Evolutionary conservation across 2,329 filamentous ascomycete genomes (phyloP).

Genomic region (Colletotrichum phormii): DNA sequence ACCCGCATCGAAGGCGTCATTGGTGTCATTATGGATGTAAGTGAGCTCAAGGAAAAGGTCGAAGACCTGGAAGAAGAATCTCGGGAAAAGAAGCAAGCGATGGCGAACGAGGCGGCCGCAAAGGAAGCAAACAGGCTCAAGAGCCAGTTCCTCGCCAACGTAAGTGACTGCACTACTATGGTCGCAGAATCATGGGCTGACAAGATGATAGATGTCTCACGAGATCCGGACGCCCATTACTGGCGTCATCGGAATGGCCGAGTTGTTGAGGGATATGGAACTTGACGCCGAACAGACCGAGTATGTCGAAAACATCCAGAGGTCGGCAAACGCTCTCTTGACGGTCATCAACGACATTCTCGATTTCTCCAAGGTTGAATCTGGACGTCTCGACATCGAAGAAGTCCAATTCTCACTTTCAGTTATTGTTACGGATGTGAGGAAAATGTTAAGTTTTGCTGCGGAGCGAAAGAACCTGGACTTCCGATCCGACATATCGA

Average conservation of each 20-base stretch:
- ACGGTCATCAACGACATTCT: slow-evolving; percentile 93
- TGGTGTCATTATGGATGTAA: slow-evolving; percentile 84
- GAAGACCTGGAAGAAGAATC: slow-evolving; percentile 72
- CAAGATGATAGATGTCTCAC: slow-evolving; percentile 72
- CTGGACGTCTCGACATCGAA: slow-evolving; percentile 80
- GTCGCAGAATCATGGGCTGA: neutral
- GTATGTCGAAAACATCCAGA: slow-evolving; percentile 81
- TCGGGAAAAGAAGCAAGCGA: slow-evolving; percentile 75
- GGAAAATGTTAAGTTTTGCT: slow-evolving; percentile 88
- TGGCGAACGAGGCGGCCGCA: slow-evolving; percentile 81
- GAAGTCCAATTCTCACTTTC: slow-evolving; percentile 84
- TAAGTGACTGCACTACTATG: slow-evolving; percentile 38
- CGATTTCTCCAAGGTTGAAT: slow-evolving; percentile 89
- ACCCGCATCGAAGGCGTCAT: slow-evolving; percentile 77
- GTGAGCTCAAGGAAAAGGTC: slow-evolving; percentile 75
- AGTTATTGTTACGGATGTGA: slow-evolving; percentile 81
- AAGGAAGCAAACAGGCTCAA: slow-evolving; percentile 86
- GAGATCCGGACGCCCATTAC: slow-evolving; percentile 84
- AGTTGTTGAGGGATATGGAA: slow-evolving; percentile 76
- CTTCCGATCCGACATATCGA: slow-evolving; percentile 74
- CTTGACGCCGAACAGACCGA: slow-evolving; percentile 79
- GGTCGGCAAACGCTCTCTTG: slow-evolving; percentile 82
- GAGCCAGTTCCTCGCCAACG: slow-evolving; percentile 80
- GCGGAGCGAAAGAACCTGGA: slow-evolving; percentile 83
- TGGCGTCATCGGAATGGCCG: slow-evolving; percentile 84